A percentile compares a stretch with the other conserved stretches of the same genome.
phyloP scores from a whole-genome alignment of 2,329 filamentous ascomycete species.

The Diaporthe citri region DNA sequence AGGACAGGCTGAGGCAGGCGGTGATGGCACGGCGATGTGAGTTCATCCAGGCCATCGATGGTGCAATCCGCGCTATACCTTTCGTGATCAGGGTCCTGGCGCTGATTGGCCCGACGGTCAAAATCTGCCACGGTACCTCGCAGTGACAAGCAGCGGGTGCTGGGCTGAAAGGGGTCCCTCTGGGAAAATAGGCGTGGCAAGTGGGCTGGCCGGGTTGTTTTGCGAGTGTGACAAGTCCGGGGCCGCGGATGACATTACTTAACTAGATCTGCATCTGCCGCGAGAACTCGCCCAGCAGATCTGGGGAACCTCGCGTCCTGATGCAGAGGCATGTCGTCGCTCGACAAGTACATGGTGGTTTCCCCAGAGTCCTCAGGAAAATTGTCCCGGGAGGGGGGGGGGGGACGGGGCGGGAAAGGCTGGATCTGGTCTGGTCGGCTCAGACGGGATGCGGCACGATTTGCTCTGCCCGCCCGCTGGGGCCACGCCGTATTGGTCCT shows the following conservation, averaged over 20 bases:
- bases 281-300: slow-evolving; percentile 2
- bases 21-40: slow-evolving; percentile 37
- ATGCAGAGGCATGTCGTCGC: slow-evolving; percentile 31
- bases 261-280: slow-evolving; percentile 29
- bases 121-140: slow-evolving; percentile 40
- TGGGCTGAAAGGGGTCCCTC: slow-evolving; percentile 31
- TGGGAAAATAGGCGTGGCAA: slow-evolving; percentile 10
- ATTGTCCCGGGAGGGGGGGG: too few relatives aligned
- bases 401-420: slow-evolving; percentile 26
- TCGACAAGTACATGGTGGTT: slow-evolving; percentile 29
- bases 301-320: slow-evolving; percentile 5
- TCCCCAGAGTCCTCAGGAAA: background rate
- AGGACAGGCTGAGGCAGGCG: slow-evolving; percentile 19
- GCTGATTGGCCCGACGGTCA: slow-evolving; percentile 33
- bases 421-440: slow-evolving; percentile 20
- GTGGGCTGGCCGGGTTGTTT: slow-evolving; percentile 12
- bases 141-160: slow-evolving; percentile 31
- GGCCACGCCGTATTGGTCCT: slow-evolving; percentile 2
- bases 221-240: slow-evolving; percentile 29
- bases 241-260: slow-evolving; percentile 15
- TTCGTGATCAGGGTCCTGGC: slow-evolving; percentile 56
- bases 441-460: slow-evolving; percentile 18
- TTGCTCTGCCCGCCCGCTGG: background rate
- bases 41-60: slow-evolving; percentile 51
- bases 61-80: slow-evolving; percentile 67